Evolutionary conservation across 2,329 filamentous ascomycete genomes (phyloP), one percentile per base, ranked within the genome.

Genomic region (Pestalotiopsis sp.): DNA sequence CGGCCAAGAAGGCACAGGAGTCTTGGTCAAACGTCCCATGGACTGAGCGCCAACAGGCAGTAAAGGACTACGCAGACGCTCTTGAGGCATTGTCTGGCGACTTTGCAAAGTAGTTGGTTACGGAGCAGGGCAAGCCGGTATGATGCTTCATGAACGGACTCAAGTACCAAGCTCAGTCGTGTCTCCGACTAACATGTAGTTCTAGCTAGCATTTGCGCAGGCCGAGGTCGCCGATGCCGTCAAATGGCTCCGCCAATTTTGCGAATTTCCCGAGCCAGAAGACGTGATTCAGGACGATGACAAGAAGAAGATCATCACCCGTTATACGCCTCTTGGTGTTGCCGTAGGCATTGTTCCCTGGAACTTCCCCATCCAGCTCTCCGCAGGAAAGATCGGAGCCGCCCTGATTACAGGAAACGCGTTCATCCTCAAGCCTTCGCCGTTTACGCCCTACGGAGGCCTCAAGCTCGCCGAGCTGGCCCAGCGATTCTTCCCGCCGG

Each of bases 391-490:
- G 76, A 80, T 89, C 25, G 80, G 77, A 1, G 79, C 85, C 0
- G 83, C 86, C 1, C 74, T 89, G 1, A 76, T 86, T 12, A 85
- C 86, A 0, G 87, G 87, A 13, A 88, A 88, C 75, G 80, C 82
- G 4, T 78, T 88, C 23, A 88, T 89, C 71, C 82, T 89, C 70
- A 88, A 88, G 73, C 86, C 88, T 0, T 90, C 87, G 0, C 88
- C 82, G 52, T 89, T 83, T 79, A 89, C 85, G 39, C 87, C 84
- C 6, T 87, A 84, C 75, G 78, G 81, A 59, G 81, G 81, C 38
- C 77, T 89, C 65, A 88, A 88, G 70, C 80, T 87, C 68, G 81
- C 78, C 68, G 86, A 89, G 73, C 77, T 89, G 7, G 82, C 80
- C 0, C 80, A 83, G 63, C 76, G 79, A 0, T 79, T 85, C 63